phyloP scores from a whole-genome alignment of 2,329 filamentous ascomycete species.

The Alternaria postmessia region DNA sequence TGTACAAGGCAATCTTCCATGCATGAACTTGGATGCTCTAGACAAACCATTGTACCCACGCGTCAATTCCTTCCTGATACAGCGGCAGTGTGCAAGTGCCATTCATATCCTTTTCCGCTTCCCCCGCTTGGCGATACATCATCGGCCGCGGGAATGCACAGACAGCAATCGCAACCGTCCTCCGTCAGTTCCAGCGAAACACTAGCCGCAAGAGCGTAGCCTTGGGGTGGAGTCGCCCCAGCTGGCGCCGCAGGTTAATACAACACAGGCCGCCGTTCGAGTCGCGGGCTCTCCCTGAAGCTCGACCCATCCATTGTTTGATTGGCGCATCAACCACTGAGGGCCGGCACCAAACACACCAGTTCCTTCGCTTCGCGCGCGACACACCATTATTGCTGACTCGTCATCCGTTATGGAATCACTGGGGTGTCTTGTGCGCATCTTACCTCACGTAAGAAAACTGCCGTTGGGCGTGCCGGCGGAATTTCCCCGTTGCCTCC shows the following conservation, averaged over 20 bases:
- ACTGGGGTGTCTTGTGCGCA: background rate
- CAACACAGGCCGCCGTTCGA: background rate
- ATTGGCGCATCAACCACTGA: slow-evolving; percentile 2
- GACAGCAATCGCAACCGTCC: slow-evolving; percentile 17
- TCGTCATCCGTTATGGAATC: background rate
- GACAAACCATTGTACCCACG: slow-evolving; percentile 2
- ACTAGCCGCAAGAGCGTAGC: slow-evolving; percentile 13
- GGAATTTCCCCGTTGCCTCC: slow-evolving; percentile 6
- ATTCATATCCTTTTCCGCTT: slow-evolving; percentile 18
- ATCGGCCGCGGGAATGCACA: slow-evolving; percentile 21
- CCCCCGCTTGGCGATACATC: slow-evolving; percentile 26
- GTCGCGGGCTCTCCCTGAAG: slow-evolving; percentile 8
- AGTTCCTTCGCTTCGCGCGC: slow-evolving; percentile 17
- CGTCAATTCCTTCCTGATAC: slow-evolving; percentile 12
- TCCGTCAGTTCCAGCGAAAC: slow-evolving; percentile 7
- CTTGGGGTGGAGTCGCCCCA: slow-evolving; percentile 2
- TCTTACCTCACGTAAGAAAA: slow-evolving; percentile 3
- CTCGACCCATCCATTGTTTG: slow-evolving; percentile 1
- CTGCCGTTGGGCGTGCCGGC: slow-evolving; percentile 10
- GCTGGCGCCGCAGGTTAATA: slow-evolving; percentile 4
- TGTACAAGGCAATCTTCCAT: slow-evolving; percentile 13
- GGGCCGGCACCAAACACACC: background rate
- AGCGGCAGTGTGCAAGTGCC: background rate
- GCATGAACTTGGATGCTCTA: slow-evolving; percentile 14
- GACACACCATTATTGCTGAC: slow-evolving; percentile 4